Percentiles rank a stretch among this genome's conserved stretches.
Conservation (phyloP, 352 stramenopile genomes). For the Phytophthora sp. region DNA sequence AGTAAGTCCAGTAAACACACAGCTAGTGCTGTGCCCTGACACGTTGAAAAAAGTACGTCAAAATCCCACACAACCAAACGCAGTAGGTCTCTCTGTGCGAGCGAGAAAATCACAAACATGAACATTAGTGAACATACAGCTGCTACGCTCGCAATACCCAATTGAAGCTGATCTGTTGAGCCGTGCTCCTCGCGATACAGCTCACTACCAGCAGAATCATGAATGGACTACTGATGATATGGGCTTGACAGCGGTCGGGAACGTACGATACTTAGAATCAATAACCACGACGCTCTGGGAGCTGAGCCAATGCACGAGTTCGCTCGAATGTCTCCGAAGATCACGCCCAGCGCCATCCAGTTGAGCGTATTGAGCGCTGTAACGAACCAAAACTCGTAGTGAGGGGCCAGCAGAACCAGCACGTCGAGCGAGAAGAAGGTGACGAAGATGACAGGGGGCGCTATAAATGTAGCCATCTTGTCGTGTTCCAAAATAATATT, state of each 20-base stretch:
- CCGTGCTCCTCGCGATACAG: constrained; percentile 5
- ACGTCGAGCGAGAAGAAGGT: constrained; percentile 31
- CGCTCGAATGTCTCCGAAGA: constrained; percentile 24
- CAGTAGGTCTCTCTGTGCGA: constrained; percentile 28
- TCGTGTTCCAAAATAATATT: not conserved
- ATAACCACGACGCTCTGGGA: constrained; percentile 34
- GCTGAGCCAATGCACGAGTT: constrained; percentile 28
- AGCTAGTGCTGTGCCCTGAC: constrained; percentile 20
- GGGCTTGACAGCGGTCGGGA: constrained; percentile 19
- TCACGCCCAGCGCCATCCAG: constrained; percentile 14
- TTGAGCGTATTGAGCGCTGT: constrained; percentile 21
- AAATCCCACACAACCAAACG: constrained; percentile 29
- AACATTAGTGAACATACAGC: constrained; percentile 14
- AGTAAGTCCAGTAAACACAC: constrained; percentile 42
- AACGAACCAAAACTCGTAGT: constrained; percentile 35
- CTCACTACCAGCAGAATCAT: constrained; percentile 20
- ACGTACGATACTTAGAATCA: constrained; percentile 24
- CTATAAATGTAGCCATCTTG: constrained; percentile 8
- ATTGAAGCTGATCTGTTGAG: not conserved
- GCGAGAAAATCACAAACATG: constrained; percentile 1
- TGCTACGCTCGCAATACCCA: not conserved
- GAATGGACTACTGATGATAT: constrained; percentile 25
- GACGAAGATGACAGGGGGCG: constrained; percentile 21
- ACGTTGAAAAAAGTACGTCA: constrained; percentile 35
- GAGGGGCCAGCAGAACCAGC: constrained; percentile 10